Evolutionary conservation across 148 eudicot species (phyloP).

Genomic region (Polygonum maritimum): DNA sequence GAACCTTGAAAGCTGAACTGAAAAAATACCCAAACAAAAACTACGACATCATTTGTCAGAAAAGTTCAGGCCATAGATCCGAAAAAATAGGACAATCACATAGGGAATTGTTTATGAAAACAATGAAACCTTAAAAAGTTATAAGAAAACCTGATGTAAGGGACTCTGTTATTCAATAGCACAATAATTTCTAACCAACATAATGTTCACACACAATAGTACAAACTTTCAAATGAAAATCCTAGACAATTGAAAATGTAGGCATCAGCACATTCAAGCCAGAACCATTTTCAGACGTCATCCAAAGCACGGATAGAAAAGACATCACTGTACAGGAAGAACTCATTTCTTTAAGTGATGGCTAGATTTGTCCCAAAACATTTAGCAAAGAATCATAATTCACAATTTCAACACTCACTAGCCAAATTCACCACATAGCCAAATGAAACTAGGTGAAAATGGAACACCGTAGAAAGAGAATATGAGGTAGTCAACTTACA

Average conservation of each 20-base stretch:
- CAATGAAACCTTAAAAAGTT: background rate
- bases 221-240: no score
- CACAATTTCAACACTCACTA: background rate
- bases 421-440: background rate
- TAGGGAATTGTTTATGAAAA: background rate
- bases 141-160: no score
- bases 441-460: background rate
- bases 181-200: no score
- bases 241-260: no score
- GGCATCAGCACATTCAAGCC: no score
- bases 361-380: background rate
- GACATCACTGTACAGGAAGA: background rate
- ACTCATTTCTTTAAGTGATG: background rate
- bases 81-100: background rate
- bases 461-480: background rate
- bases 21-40: background rate
- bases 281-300: background rate
- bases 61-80: background rate
- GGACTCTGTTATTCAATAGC: no score
- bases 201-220: no score
- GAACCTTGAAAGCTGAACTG: background rate
- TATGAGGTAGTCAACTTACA: constrained; percentile 31
- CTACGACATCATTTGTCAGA: background rate
- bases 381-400: background rate
- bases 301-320: background rate